Percentiles rank a stretch among this genome's conserved stretches.
Evolutionary conservation across 768 basidiomycete genomes (phyloP).

Genomic region (Tricholoma flavovirens): DNA sequence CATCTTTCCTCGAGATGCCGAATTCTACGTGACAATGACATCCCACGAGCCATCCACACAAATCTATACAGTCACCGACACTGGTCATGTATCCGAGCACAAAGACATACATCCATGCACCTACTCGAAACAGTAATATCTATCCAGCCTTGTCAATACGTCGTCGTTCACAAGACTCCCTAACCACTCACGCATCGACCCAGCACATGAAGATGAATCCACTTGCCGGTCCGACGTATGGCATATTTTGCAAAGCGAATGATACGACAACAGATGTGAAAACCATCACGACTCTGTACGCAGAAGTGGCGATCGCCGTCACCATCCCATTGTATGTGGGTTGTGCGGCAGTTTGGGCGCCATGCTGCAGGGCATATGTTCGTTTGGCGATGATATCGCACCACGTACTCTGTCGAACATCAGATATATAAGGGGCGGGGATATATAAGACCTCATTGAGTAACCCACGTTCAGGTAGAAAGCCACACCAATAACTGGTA

Average conservation of each 20-base stretch:
- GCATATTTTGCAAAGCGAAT: slow-evolving; percentile 57
- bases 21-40: slow-evolving; percentile 63
- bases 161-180: background rate
- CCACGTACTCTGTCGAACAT: slow-evolving; percentile 61
- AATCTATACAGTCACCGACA: slow-evolving; percentile 42
- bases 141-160: slow-evolving; percentile 20
- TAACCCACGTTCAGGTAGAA: slow-evolving; percentile 78
- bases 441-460: too few species aligned
- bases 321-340: slow-evolving; percentile 65
- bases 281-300: slow-evolving; percentile 79
- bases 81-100: background rate
- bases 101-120: slow-evolving; percentile 9
- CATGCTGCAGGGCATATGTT: slow-evolving; percentile 66
- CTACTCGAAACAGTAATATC: slow-evolving; percentile 91
- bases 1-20: slow-evolving; percentile 81
- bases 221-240: slow-evolving; percentile 52
- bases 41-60: slow-evolving; percentile 70
- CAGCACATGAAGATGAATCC: slow-evolving; percentile 78
- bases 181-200: slow-evolving; percentile 72
- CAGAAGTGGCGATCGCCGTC: slow-evolving; percentile 70
- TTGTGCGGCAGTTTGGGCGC: slow-evolving; percentile 46
- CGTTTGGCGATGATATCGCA: slow-evolving; percentile 71
- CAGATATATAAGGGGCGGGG: background rate
- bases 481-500: slow-evolving; percentile 69
- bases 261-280: slow-evolving; percentile 68